Evolutionary conservation across 2,329 filamentous ascomycete genomes (phyloP).

Genomic region (Monosporascus sp.): DNA sequence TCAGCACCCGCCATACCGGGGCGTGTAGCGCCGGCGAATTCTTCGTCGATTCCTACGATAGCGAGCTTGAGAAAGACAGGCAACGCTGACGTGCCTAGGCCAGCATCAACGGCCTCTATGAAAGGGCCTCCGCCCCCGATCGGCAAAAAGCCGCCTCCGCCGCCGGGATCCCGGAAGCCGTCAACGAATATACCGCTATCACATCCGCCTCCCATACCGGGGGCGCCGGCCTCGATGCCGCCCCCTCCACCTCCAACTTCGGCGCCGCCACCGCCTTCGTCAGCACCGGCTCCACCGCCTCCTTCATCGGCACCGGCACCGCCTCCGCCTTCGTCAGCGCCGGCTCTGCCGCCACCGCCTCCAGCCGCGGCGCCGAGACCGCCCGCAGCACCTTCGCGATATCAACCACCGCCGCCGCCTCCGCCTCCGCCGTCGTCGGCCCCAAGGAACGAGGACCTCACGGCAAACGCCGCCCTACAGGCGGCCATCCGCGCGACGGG

Average conservation of each 20-base stretch:
- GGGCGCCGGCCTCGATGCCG: slow-evolving; percentile 30
- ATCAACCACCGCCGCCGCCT: slow-evolving; percentile 30
- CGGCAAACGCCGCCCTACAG: slow-evolving; percentile 34
- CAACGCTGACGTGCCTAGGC: slow-evolving; percentile 44
- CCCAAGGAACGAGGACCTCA: slow-evolving; percentile 13
- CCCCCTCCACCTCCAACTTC: slow-evolving; percentile 37
- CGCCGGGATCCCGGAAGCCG: slow-evolving; percentile 56
- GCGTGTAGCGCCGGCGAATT: slow-evolving; percentile 38
- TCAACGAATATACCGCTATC: slow-evolving; percentile 27
- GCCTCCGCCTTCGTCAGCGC: slow-evolving; percentile 30
- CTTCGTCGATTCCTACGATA: slow-evolving; percentile 48
- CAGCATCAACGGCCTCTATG: slow-evolving; percentile 52
- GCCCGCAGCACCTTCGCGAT: slow-evolving; percentile 22
- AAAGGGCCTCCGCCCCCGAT: slow-evolving; percentile 72
- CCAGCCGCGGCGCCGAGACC: slow-evolving; percentile 19
- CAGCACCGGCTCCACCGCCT: slow-evolving; percentile 31
- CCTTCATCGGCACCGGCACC: slow-evolving; percentile 29
- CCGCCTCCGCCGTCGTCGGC: slow-evolving; percentile 28
- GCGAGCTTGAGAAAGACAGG: slow-evolving; percentile 56
- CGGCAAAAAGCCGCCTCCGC: slow-evolving; percentile 68
- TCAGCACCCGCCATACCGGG: slow-evolving; percentile 54
- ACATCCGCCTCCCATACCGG: slow-evolving; percentile 26
- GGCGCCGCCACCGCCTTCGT: slow-evolving; percentile 41
- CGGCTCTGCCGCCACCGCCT: slow-evolving; percentile 30
- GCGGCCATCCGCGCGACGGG: slow-evolving; percentile 34